Conservation (phyloP, 2,329 filamentous ascomycete species). For the Plenodomus biglobosus region DNA sequence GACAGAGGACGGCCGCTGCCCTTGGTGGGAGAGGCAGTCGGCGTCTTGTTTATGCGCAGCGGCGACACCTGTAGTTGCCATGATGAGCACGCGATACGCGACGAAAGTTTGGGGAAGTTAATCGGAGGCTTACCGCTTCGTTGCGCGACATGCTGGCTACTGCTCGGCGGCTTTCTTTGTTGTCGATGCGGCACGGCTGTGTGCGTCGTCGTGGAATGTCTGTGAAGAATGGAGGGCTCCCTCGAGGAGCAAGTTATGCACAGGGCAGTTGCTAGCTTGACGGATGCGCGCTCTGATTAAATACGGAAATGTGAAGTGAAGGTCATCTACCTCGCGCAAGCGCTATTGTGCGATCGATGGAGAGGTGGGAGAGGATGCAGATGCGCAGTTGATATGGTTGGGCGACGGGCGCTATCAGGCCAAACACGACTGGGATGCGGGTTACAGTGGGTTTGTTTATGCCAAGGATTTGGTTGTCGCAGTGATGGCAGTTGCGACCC, state of each 20-base stretch:
- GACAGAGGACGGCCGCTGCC: conserved; percentile 68
- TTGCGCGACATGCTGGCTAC: conserved; percentile 43
- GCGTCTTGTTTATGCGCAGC: conserved; percentile 74
- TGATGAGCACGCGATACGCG: conserved; percentile 10
- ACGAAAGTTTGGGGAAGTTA: background rate
- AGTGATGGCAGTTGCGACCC: conserved; percentile 14
- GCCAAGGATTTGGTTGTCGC: conserved; percentile 15
- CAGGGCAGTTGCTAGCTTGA: conserved; percentile 10
- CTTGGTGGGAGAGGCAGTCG: conserved; percentile 65
- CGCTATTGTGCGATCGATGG: conserved; percentile 30
- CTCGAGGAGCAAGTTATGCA: conserved; percentile 29
- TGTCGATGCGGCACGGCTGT: conserved; percentile 28
- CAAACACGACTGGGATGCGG: conserved; percentile 31
- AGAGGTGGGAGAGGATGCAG: conserved; percentile 29
- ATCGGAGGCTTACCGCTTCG: conserved; percentile 42
- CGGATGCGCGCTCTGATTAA: conserved; percentile 15
- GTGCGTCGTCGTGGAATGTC: conserved; percentile 29
- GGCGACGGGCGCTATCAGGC: conserved; percentile 19
- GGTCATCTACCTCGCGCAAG: conserved; percentile 28
- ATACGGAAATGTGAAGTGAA: conserved; percentile 27
- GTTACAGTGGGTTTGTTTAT: conserved; percentile 1
- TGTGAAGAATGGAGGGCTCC: conserved; percentile 38
- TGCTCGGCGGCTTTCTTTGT: conserved; percentile 10
- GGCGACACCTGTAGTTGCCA: conserved; percentile 65
- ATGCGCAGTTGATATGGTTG: conserved; percentile 24